These are phyloP conservation scores for Erysimum cheiranthoides DNA, from an alignment of 345 rosid species.

Conservation along the genomic window DNA sequence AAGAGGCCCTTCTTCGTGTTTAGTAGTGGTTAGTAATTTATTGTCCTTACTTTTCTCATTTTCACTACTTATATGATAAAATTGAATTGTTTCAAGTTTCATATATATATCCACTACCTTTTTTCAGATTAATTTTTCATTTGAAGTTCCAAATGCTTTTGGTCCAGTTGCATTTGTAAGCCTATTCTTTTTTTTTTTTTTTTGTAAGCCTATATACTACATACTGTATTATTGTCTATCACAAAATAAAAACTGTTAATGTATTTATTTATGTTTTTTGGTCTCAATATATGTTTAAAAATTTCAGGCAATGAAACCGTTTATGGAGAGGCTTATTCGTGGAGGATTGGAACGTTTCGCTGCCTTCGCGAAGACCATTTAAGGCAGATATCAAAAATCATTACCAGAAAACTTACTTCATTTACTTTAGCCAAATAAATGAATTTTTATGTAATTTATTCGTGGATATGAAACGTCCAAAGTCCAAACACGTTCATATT, in stretches of 20 bases:
- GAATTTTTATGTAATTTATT: background rate
- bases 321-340: constrained; percentile 68
- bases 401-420: background rate
- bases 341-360: constrained; percentile 78
- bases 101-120: background rate
- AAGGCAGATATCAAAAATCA: constrained; percentile 18
- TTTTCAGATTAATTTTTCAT: constrained; percentile 86
- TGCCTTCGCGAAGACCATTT: constrained; percentile 31
- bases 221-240: no score
- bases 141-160: constrained; percentile 82
- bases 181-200: no score
- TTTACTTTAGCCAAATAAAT: constrained; percentile 23
- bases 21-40: constrained; percentile 62
- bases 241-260: background rate
- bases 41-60: background rate
- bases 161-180: constrained; percentile 86
- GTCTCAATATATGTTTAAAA: background rate
- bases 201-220: no score
- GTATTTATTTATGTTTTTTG: background rate
- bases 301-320: constrained; percentile 75
- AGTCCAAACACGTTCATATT: background rate
- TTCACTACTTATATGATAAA: background rate
- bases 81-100: background rate
- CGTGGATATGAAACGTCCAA: background rate
- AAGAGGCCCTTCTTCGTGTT: constrained; percentile 75